Evolutionary conservation across 2,329 filamentous ascomycete species (phyloP).

Genomic region (Sporothrix inflata): DNA sequence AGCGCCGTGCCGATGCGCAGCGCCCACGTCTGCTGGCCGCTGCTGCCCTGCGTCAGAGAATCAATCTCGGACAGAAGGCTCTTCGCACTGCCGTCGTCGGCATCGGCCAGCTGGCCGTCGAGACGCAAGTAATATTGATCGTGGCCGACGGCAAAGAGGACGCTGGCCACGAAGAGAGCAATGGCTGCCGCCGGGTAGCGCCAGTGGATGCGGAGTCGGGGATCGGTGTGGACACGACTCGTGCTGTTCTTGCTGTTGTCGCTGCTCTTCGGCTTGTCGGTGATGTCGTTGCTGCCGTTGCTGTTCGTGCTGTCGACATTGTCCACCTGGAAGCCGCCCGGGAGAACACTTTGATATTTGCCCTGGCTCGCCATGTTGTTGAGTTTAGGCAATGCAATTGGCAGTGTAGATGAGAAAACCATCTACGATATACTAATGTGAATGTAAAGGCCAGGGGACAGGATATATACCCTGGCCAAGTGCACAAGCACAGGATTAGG

Average conservation of each 20-base stretch:
- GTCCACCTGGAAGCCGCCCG: background rate
- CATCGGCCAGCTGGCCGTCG: conserved; percentile 24
- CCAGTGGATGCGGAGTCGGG: conserved; percentile 19
- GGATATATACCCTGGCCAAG: background rate
- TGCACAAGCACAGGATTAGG: no score
- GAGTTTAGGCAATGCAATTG: background rate
- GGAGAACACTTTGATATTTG: background rate
- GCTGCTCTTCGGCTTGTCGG: background rate
- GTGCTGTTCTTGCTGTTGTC: no score
- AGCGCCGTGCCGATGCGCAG: conserved; percentile 27
- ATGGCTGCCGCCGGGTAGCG: conserved; percentile 9
- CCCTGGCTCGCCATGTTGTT: background rate
- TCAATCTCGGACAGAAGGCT: background rate
- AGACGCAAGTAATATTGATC: conserved; percentile 15
- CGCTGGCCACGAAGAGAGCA: background rate
- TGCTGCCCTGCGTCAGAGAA: background rate
- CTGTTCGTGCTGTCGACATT: background rate
- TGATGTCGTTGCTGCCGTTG: background rate
- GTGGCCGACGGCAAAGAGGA: conserved; percentile 22
- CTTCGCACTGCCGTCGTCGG: background rate
- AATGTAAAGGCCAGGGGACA: background rate
- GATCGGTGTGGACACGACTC: no score
- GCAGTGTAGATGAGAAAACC: background rate
- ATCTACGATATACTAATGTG: no score
- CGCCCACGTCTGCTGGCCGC: conserved; percentile 24